phyloP scores from a whole-genome alignment of 148 eudicot species.

The Diospyros lotus region DNA sequence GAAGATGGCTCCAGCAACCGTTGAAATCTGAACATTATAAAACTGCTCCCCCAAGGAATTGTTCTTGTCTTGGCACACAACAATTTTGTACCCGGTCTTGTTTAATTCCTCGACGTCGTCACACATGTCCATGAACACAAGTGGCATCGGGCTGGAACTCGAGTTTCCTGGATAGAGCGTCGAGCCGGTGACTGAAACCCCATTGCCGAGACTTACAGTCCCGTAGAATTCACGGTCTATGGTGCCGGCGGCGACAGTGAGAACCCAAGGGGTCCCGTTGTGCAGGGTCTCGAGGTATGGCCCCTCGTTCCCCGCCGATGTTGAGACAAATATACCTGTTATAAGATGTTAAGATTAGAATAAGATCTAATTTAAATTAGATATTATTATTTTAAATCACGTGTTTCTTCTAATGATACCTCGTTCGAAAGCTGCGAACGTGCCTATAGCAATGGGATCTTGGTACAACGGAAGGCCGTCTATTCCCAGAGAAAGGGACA shows the following conservation, averaged over 20 bases:
- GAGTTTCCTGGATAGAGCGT: slow-evolving; percentile 17
- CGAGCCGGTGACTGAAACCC: slow-evolving; percentile 13
- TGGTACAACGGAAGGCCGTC: slow-evolving; percentile 18
- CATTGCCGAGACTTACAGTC: slow-evolving; percentile 39
- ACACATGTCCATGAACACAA: slow-evolving; percentile 16
- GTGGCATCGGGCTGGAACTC: not conserved
- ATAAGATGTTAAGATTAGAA: too few relatives aligned
- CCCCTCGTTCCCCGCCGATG: slow-evolving; percentile 54
- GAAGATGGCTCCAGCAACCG: slow-evolving; percentile 19
- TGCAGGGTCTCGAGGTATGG: slow-evolving; percentile 33
- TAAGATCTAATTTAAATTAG: too few relatives aligned
- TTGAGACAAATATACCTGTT: slow-evolving; percentile 32
- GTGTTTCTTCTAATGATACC: slow-evolving; percentile 2
- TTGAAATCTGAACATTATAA: not conserved
- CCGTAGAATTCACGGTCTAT: slow-evolving; percentile 49
- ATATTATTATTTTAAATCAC: too few relatives aligned
- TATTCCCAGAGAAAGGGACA: slow-evolving; percentile 46
- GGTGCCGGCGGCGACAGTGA: slow-evolving; percentile 50
- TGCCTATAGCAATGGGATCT: slow-evolving; percentile 49
- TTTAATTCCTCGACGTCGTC: not conserved
- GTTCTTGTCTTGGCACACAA: slow-evolving; percentile 20
- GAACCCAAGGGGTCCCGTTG: slow-evolving; percentile 53
- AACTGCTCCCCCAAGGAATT: not conserved
- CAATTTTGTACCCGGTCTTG: slow-evolving; percentile 1
- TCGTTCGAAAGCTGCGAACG: slow-evolving; percentile 53